Base-by-base conservation (phyloP, 345 rosid genomes). In the Hevea brasiliensis region DNA sequence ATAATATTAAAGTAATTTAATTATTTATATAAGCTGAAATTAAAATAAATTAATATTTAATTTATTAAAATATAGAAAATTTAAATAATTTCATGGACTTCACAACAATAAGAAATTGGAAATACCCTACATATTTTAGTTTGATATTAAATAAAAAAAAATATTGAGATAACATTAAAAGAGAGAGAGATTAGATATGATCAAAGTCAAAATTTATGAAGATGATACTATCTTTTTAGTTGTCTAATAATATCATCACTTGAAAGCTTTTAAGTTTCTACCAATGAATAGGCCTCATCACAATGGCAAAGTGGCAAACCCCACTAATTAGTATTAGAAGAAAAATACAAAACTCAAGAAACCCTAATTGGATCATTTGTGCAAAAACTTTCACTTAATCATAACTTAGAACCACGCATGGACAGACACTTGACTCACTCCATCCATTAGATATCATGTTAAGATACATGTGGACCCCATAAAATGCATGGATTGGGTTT, bases 401-500 rank as follows among this genome's bases (percentile, higher is more conserved):
- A 50, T n/a, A 2, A 23, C 24, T 14, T 24, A 64, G 6, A 45
- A 37, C 54, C 57, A 51, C 26, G 23, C 65, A 67, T 21, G 24
- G 53, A n/a, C n/a, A n/a, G n/a, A n/a, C n/a, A n/a, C n/a, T n/a
- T n/a, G n/a, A n/a, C n/a, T n/a, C n/a, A n/a, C n/a, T n/a, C n/a
- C n/a, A n/a, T n/a, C n/a, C n/a, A n/a, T n/a, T n/a, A n/a, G n/a
- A n/a, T n/a, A n/a, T n/a, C n/a, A n/a, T n/a, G n/a, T 13, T 12
- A 48, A 48, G 17, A 17, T 12, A 47, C 3, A 47, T 47, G 51
- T 66, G 82, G 82, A 59, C 71, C 81, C 81, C 66, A 65, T 2
- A 4, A 55, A 56, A 59, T 78, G 86, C 81, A 80, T 80, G 83
- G 82, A 81, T 77, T 76, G 76, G 82, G 78, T 69, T 83, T 86